These are phyloP conservation scores for Coprinopsis sp. DNA, from an alignment of 768 basidiomycete genomes.

Conservation along the genomic window DNA sequence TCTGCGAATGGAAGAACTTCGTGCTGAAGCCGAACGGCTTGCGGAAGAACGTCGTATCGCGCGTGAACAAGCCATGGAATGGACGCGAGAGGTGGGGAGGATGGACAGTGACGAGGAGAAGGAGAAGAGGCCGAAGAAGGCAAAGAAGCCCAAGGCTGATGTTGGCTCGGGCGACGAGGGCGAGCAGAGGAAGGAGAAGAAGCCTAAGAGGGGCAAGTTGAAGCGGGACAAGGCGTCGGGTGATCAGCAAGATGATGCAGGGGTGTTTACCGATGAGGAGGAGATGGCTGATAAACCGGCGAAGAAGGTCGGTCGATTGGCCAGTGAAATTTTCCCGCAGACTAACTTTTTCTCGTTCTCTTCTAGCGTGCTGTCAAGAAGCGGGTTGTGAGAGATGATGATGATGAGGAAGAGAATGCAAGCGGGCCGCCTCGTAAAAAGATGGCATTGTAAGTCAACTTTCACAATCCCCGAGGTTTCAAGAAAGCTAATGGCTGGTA, in stretches of 20 bases:
- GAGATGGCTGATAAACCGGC: conserved; percentile 61
- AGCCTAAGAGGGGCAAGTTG: conserved; percentile 62
- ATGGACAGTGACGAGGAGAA: conserved; percentile 78
- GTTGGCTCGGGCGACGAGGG: conserved; percentile 52
- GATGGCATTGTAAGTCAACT: conserved; percentile 58
- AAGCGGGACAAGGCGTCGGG: conserved; percentile 57
- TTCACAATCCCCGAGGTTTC: background rate
- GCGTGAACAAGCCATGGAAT: conserved; percentile 74
- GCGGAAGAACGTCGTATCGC: conserved; percentile 73
- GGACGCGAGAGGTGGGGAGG: conserved; percentile 65
- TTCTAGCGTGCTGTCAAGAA: conserved; percentile 56
- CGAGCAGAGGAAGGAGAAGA: conserved; percentile 64
- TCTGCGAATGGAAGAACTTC: conserved; percentile 56
- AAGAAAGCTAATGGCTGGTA: conserved; percentile 9
- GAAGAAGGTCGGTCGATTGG: conserved; percentile 53
- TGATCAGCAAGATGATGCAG: conserved; percentile 58
- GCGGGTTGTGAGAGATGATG: conserved; percentile 74
- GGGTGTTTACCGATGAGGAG: conserved; percentile 65
- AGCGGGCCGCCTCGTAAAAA: conserved; percentile 69
- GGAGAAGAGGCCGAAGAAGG: conserved; percentile 57
- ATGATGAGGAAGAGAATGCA: conserved; percentile 63
- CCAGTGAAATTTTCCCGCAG: background rate
- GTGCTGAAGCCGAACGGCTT: conserved; percentile 70
- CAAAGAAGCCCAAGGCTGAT: conserved; percentile 48
- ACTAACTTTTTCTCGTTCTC: conserved; percentile 10